These are phyloP conservation scores for Penicillium sumatraense DNA, from an alignment of 2,329 filamentous ascomycete species.

Conservation along the genomic window DNA sequence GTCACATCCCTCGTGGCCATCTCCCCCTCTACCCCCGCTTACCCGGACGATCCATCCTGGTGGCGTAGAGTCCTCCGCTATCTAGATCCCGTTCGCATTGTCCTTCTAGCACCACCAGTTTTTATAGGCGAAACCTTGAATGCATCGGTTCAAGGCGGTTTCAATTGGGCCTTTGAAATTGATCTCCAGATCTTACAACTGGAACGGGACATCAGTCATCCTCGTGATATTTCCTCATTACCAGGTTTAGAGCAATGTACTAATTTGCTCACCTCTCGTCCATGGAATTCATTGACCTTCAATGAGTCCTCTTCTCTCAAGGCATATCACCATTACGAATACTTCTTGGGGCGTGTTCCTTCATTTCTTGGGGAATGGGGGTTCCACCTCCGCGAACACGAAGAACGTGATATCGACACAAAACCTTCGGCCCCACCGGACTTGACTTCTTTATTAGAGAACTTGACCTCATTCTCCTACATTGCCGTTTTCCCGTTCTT, in stretches of 20 bases:
- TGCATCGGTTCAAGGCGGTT: constrained; percentile 59
- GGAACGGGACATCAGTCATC: constrained; percentile 24
- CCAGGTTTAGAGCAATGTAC: constrained; percentile 27
- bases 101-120: constrained; percentile 64
- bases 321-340: constrained; percentile 73
- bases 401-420: not conserved
- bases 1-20: constrained; percentile 56
- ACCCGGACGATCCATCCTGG: constrained; percentile 44
- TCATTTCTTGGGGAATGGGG: constrained; percentile 60
- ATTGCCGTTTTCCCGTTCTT: constrained; percentile 70
- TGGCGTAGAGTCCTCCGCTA: constrained; percentile 62
- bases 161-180: constrained; percentile 68
- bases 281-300: constrained; percentile 68
- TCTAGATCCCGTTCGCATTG: constrained; percentile 59
- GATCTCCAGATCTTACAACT: constrained; percentile 65
- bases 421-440: constrained; percentile 5
- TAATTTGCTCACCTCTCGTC: constrained; percentile 61
- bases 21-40: constrained; percentile 47
- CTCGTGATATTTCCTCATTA: constrained; percentile 28
- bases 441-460: constrained; percentile 51
- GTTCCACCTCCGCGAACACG: constrained; percentile 20
- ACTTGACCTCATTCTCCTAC: constrained; percentile 56
- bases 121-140: constrained; percentile 66
- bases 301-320: constrained; percentile 78
- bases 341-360: constrained; percentile 67